A percentile compares a stretch with the other conserved stretches of the same genome.
Evolutionary conservation across 208 protist genomes (phyloP).

Genomic region (Tetramitus jugosus): DNA sequence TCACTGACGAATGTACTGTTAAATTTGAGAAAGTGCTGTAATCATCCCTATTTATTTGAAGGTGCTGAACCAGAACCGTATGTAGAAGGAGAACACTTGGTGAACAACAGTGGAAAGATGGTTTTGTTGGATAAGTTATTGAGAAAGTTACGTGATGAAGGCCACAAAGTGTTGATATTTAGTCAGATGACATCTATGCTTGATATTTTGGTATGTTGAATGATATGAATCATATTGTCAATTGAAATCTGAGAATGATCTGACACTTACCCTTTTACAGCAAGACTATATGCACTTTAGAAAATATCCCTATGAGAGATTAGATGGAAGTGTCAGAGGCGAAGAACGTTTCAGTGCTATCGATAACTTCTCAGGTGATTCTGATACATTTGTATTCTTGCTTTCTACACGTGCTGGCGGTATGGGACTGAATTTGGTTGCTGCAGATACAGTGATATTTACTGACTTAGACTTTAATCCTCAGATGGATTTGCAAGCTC

Average conservation of each 20-base stretch:
- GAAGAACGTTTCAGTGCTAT: conserved; percentile 22
- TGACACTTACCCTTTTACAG: no score
- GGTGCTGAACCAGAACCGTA: conserved; percentile 12
- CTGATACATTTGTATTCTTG: conserved; percentile 89
- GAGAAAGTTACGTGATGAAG: neutral
- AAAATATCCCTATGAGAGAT: conserved; percentile 30
- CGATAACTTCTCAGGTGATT: conserved; percentile 41
- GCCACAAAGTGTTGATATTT: conserved; percentile 30
- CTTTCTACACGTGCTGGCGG: conserved; percentile 95
- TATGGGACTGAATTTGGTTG: conserved; percentile 91
- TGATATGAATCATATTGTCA: no score
- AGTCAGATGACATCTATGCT: conserved; percentile 27
- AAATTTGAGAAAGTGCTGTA: conserved; percentile 30
- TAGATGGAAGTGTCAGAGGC: conserved; percentile 30
- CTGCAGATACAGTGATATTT: conserved; percentile 94
- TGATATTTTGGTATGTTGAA: conserved; percentile 27
- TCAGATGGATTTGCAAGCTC: conserved; percentile 94
- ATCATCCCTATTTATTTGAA: conserved; percentile 34
- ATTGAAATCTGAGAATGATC: no score
- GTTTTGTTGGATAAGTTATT: conserved; percentile 32
- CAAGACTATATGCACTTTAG: conserved; percentile 26
- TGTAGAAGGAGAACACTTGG: conserved; percentile 12
- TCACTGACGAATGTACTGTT: neutral
- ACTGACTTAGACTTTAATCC: conserved; percentile 98
- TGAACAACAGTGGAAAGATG: conserved; percentile 6